These are phyloP conservation scores for Linum usitatissimum DNA, from an alignment of 345 rosid species.

Conservation along the genomic window DNA sequence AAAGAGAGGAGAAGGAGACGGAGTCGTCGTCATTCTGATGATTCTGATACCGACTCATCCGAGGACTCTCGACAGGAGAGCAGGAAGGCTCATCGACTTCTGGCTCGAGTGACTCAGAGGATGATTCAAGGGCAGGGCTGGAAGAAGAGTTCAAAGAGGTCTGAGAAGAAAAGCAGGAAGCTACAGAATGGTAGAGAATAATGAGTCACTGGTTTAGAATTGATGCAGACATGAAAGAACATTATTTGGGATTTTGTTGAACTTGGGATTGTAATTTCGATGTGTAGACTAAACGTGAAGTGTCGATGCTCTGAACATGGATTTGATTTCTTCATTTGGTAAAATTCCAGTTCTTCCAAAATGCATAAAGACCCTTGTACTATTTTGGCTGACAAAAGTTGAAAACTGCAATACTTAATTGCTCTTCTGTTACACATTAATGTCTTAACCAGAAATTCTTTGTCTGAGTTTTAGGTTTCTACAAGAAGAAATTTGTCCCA, in stretches of 20 bases:
- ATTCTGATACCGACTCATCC: constrained; percentile 31
- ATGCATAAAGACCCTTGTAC: no score
- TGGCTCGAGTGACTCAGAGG: constrained; percentile 36
- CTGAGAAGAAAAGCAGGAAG: constrained; percentile 50
- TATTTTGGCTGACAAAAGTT: no score
- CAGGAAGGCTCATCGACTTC: constrained; percentile 37
- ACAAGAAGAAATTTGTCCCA: no score
- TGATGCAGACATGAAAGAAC: not conserved
- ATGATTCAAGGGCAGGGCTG: constrained; percentile 55
- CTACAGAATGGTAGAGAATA: constrained; percentile 17
- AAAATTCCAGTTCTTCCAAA: no score
- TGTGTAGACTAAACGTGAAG: not conserved
- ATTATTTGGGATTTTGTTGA: not conserved
- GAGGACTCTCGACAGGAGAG: constrained; percentile 40
- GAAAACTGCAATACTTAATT: no score
- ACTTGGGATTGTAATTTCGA: not conserved
- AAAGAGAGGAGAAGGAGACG: constrained; percentile 40
- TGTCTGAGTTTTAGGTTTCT: no score
- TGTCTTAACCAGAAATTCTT: no score
- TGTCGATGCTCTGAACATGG: no score
- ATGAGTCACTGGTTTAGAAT: not conserved
- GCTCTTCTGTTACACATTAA: no score
- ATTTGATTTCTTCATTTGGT: no score
- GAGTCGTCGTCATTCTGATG: constrained; percentile 28
- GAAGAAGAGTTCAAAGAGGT: constrained; percentile 44